Conservation (phyloP, 1,284 basidiomycete species). For the Marasmius tenuissimus region DNA sequence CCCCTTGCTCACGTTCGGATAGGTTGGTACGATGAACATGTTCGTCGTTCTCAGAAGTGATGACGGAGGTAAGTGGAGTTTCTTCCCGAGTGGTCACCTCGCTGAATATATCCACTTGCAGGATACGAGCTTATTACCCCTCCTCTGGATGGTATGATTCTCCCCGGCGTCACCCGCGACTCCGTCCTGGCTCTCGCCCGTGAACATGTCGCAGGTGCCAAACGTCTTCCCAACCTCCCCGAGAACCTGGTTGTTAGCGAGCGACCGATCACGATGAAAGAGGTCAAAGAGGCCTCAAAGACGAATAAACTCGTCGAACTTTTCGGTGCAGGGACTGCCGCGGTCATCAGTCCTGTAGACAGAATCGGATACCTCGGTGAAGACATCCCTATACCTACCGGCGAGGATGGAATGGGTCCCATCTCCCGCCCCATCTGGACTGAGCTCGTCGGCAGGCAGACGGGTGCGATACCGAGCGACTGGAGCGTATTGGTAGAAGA, state of each 20-base stretch:
- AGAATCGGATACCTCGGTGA: constrained; percentile 86
- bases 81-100: constrained; percentile 1
- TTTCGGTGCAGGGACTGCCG: constrained; percentile 92
- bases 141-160: constrained; percentile 92
- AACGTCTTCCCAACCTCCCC: constrained; percentile 61
- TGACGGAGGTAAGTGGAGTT: constrained; percentile 58
- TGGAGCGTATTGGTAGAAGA: constrained; percentile 61
- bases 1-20: neutral
- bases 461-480: constrained; percentile 78
- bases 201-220: constrained; percentile 66
- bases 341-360: constrained; percentile 81
- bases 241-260: constrained; percentile 77
- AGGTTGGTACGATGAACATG: constrained; percentile 96
- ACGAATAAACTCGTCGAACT: constrained; percentile 82
- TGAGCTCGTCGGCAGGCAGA: constrained; percentile 89
- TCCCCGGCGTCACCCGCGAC: constrained; percentile 95
- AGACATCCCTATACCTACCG: constrained; percentile 85
- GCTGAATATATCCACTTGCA: constrained; percentile 22
- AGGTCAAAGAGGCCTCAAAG: constrained; percentile 75
- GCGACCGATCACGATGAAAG: constrained; percentile 86
- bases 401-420: constrained; percentile 85
- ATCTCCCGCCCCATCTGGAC: constrained; percentile 83
- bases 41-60: constrained; percentile 82
- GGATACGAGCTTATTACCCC: constrained; percentile 86
- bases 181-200: constrained; percentile 84